Percentiles rank a stretch among this genome's conserved stretches.
phyloP scores from a whole-genome alignment of 2,329 filamentous ascomycete genomes.

The Fusarium equiseti region DNA sequence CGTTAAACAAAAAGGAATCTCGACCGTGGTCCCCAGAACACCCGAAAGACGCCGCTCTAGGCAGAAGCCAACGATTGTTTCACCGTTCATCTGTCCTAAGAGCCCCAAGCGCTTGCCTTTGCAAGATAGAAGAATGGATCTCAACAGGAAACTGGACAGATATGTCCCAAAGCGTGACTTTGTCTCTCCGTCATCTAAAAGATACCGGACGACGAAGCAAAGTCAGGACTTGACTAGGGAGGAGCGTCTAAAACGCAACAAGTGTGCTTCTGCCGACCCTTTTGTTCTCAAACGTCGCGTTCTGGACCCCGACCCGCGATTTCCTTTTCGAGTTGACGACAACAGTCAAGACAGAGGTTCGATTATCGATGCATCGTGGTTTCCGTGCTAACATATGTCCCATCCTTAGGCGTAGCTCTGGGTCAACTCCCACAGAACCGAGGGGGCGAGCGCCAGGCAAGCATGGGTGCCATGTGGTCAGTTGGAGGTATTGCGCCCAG shows the following conservation, averaged over 20 bases:
- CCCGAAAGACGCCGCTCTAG: slow-evolving; percentile 1
- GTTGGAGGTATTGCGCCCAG: slow-evolving; percentile 77
- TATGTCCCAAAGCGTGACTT: slow-evolving; percentile 62
- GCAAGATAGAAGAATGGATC: slow-evolving; percentile 14
- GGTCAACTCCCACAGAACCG: slow-evolving; percentile 43
- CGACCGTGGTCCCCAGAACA: background rate
- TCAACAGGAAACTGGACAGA: slow-evolving; percentile 56
- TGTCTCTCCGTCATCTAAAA: slow-evolving; percentile 55
- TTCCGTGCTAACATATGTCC: slow-evolving; percentile 7
- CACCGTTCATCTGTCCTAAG: slow-evolving; percentile 31
- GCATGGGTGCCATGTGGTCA: slow-evolving; percentile 79
- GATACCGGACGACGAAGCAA: slow-evolving; percentile 60
- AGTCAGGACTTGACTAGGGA: slow-evolving; percentile 56
- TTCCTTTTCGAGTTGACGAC: slow-evolving; percentile 31
- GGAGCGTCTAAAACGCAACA: slow-evolving; percentile 61
- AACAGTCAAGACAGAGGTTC: slow-evolving; percentile 30
- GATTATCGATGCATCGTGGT: background rate
- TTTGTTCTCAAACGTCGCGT: slow-evolving; percentile 53
- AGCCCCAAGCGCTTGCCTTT: slow-evolving; percentile 1
- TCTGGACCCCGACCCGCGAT: slow-evolving; percentile 21
- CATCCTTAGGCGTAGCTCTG: slow-evolving; percentile 45
- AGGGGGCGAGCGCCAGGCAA: slow-evolving; percentile 63
- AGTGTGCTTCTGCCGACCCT: slow-evolving; percentile 56
- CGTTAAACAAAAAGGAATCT: background rate
- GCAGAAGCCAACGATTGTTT: slow-evolving; percentile 17